Conservation (phyloP, 2,329 filamentous ascomycete species). For the Pestalotiopsis fici region DNA sequence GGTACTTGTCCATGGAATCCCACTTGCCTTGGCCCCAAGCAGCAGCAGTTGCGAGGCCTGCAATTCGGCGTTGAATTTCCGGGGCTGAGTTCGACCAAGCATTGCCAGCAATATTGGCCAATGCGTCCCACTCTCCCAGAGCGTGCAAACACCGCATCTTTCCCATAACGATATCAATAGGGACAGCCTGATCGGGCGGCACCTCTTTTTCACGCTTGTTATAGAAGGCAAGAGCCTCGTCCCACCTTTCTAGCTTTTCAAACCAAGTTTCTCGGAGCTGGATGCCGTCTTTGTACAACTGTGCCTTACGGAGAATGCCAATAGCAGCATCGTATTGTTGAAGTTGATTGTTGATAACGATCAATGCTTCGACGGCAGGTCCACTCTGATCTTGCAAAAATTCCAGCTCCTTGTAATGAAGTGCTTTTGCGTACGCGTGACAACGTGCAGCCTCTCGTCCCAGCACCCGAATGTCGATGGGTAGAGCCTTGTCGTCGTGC, state of each 20-base stretch:
- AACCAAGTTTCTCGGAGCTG: slow-evolving; percentile 98
- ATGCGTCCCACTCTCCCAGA: slow-evolving; percentile 92
- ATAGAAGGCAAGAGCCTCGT: slow-evolving; percentile 91
- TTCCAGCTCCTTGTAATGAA: slow-evolving; percentile 98
- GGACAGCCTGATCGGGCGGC: slow-evolving; percentile 54
- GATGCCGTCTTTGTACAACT: slow-evolving; percentile 90
- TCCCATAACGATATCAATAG: slow-evolving; percentile 96
- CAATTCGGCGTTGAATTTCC: slow-evolving; percentile 88
- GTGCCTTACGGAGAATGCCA: slow-evolving; percentile 93
- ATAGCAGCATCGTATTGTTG: slow-evolving; percentile 99
- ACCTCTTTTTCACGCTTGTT: slow-evolving; percentile 80
- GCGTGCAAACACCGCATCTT: slow-evolving; percentile 99
- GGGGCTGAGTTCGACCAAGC: slow-evolving; percentile 90
- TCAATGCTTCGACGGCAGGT: slow-evolving; percentile 92
- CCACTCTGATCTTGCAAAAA: slow-evolving; percentile 98
- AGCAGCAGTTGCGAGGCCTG: slow-evolving; percentile 89
- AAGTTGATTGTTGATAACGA: slow-evolving; percentile 98
- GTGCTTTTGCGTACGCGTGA: slow-evolving; percentile 94
- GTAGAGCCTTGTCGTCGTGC: slow-evolving; percentile 96
- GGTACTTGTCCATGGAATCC: slow-evolving; percentile 97
- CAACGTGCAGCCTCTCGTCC: slow-evolving; percentile 95
- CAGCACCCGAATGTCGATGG: slow-evolving; percentile 93
- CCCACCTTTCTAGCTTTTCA: slow-evolving; percentile 97
- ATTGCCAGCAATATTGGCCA: slow-evolving; percentile 85
- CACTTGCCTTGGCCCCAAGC: slow-evolving; percentile 97